phyloP scores from a whole-genome alignment of 805 yeast genomes.

The Starmerella ratchasimensis region DNA sequence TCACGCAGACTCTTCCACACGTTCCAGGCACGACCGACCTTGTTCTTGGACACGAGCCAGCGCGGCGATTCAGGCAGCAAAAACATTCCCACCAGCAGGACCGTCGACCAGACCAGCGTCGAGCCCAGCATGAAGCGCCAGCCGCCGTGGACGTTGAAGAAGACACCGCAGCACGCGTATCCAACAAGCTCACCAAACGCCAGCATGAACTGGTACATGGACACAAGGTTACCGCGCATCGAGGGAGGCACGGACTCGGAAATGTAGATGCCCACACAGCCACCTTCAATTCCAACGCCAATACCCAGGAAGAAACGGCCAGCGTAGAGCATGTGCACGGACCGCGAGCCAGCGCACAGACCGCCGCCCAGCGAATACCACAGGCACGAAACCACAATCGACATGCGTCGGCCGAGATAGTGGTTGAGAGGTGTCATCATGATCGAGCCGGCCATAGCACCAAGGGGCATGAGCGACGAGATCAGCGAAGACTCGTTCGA shows the following conservation, averaged over 20 bases:
- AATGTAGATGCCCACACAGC: conserved; percentile 48
- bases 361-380: conserved; percentile 50
- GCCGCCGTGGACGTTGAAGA: conserved; percentile 37
- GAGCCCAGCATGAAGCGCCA: conserved; percentile 60
- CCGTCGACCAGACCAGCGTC: conserved; percentile 43
- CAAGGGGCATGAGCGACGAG: conserved; percentile 50
- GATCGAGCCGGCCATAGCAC: conserved; percentile 52
- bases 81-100: conserved; percentile 37
- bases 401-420: conserved; percentile 40
- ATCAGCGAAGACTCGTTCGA: conserved; percentile 38
- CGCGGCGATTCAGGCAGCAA: conserved; percentile 52
- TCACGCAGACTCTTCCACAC: conserved; percentile 44
- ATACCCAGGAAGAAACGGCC: conserved; percentile 48
- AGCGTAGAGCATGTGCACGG: conserved; percentile 39
- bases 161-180: conserved; percentile 49
- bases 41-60: conserved; percentile 39
- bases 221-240: conserved; percentile 45
- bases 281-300: conserved; percentile 57
- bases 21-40: conserved; percentile 35
- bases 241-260: conserved; percentile 47
- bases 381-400: conserved; percentile 43
- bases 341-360: conserved; percentile 39
- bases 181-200: conserved; percentile 58
- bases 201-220: conserved; percentile 49
- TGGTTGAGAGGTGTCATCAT: conserved; percentile 46